Evolutionary conservation across 805 yeast species (phyloP).

Genomic region (Zygosaccharomyces rouxii): DNA sequence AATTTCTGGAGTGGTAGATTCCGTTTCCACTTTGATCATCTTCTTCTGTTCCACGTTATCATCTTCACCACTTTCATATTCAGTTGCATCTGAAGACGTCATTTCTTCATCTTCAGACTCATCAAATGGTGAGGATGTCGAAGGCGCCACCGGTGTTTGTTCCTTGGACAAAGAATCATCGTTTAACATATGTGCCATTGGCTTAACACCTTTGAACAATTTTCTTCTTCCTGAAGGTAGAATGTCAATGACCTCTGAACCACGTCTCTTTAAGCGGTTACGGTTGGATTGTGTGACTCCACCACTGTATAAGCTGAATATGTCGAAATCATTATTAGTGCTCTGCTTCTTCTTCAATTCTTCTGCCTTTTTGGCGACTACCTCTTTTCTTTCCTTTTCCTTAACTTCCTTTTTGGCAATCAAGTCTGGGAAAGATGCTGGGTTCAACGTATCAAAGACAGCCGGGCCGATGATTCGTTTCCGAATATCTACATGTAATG

Average conservation of each 20-base stretch:
- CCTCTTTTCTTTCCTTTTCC: slow-evolving; percentile 25
- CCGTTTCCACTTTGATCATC: slow-evolving; percentile 18
- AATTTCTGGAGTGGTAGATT: slow-evolving; percentile 30
- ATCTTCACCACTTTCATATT: slow-evolving; percentile 19
- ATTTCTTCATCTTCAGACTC: slow-evolving; percentile 18
- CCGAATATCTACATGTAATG: slow-evolving; percentile 64
- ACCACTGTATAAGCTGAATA: slow-evolving; percentile 31
- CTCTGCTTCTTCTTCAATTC: slow-evolving; percentile 25
- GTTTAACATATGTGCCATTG: slow-evolving; percentile 31
- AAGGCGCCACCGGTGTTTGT: slow-evolving; percentile 15
- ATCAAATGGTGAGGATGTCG: slow-evolving; percentile 9
- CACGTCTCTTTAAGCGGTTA: slow-evolving; percentile 15
- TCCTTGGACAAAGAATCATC: slow-evolving; percentile 28
- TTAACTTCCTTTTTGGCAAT: slow-evolving; percentile 35
- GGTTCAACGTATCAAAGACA: slow-evolving; percentile 56
- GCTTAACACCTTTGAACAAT: slow-evolving; percentile 17
- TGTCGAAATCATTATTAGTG: slow-evolving; percentile 37
- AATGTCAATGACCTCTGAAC: slow-evolving; percentile 10
- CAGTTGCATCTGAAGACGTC: slow-evolving; percentile 12
- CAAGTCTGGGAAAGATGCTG: slow-evolving; percentile 52
- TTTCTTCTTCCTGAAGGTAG: slow-evolving; percentile 16
- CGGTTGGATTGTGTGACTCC: slow-evolving; percentile 7
- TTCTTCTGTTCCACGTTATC: slow-evolving; percentile 17
- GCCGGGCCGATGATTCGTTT: slow-evolving; percentile 69
- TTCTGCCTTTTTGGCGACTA: slow-evolving; percentile 17